A percentile compares a stretch with the other conserved stretches of the same genome.
These are phyloP conservation scores for Nemania serpens DNA, from an alignment of 2,329 filamentous ascomycete species.

Conservation along the genomic window DNA sequence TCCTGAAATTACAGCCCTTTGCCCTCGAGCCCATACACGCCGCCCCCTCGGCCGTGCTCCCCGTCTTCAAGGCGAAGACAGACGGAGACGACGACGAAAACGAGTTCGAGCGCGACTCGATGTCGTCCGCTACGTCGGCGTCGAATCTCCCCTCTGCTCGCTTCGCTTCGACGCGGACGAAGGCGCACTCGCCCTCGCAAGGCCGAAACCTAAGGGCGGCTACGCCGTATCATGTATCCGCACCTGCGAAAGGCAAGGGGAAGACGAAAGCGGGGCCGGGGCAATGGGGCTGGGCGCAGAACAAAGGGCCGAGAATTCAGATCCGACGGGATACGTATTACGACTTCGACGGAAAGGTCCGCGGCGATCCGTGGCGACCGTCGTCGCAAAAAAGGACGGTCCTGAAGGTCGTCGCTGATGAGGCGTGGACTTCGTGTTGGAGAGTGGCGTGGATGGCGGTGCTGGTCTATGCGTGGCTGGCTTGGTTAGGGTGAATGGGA, in stretches of 20 bases:
- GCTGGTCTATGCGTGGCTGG: slow-evolving; percentile 62
- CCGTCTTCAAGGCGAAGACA: slow-evolving; percentile 59
- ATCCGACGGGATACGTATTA: slow-evolving; percentile 54
- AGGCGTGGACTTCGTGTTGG: slow-evolving; percentile 66
- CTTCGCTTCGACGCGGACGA: slow-evolving; percentile 36
- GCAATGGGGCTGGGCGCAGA: slow-evolving; percentile 53
- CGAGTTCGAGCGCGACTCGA: slow-evolving; percentile 29
- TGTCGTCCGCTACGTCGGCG: slow-evolving; percentile 43
- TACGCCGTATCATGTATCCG: neutral
- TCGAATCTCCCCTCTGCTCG: slow-evolving; percentile 43
- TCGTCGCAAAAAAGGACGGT: slow-evolving; percentile 41
- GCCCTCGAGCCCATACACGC: slow-evolving; percentile 51
- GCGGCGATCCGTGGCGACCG: slow-evolving; percentile 35
- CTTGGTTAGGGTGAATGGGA: neutral
- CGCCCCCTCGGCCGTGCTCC: slow-evolving; percentile 43
- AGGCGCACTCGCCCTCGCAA: slow-evolving; percentile 35
- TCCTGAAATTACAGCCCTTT: slow-evolving; percentile 58
- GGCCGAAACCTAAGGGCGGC: slow-evolving; percentile 7
- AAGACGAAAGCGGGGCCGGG: slow-evolving; percentile 29
- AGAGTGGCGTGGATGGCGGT: slow-evolving; percentile 67
- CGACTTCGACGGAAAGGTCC: slow-evolving; percentile 41
- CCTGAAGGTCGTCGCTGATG: slow-evolving; percentile 56
- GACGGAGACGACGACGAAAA: slow-evolving; percentile 51
- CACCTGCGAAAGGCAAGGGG: neutral
- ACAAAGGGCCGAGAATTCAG: slow-evolving; percentile 55